A percentile compares a stretch with the other conserved stretches of the same genome.
Conservation (phyloP, 306 rosid genomes). For the Dalbergia cochinchinensis region DNA sequence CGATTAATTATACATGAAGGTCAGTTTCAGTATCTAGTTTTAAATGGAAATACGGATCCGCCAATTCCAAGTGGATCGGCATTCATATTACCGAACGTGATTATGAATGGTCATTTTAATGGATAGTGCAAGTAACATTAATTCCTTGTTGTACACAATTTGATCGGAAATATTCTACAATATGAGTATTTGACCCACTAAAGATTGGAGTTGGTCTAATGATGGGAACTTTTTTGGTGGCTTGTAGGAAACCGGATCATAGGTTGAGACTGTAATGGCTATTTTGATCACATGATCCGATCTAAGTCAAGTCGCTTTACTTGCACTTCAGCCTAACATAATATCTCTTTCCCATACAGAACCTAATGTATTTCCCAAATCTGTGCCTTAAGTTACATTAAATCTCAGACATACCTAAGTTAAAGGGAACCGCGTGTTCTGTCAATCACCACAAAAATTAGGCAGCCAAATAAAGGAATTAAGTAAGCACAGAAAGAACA, state of each 20-base stretch:
- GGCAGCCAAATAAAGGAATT: not conserved
- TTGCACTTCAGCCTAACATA: conserved; percentile 26
- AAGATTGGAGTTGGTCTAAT: not conserved
- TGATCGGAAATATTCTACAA: conserved; percentile 6
- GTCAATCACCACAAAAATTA: conserved; percentile 15
- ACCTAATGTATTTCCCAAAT: not conserved
- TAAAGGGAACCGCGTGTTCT: not conserved
- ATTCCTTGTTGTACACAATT: conserved; percentile 7
- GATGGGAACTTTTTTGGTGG: not conserved
- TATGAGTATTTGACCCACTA: not conserved
- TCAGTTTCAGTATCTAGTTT: not conserved
- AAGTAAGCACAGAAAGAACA: not conserved
- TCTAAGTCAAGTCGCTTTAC: not conserved
- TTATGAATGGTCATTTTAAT: not conserved
- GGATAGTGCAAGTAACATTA: conserved; percentile 11
- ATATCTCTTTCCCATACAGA: not conserved
- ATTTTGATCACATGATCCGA: not conserved
- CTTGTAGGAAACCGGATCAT: too few species aligned
- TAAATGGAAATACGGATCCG: not conserved
- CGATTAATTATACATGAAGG: not conserved
- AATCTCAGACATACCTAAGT: not conserved
- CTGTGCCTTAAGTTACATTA: not conserved
- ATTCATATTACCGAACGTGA: not conserved
- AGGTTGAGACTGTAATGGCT: too few species aligned
- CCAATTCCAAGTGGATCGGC: not conserved